Percentiles rank a stretch among this genome's conserved stretches.
Conservation (phyloP, 495 filamentous ascomycete genomes). For the Penicillium goetzii region DNA sequence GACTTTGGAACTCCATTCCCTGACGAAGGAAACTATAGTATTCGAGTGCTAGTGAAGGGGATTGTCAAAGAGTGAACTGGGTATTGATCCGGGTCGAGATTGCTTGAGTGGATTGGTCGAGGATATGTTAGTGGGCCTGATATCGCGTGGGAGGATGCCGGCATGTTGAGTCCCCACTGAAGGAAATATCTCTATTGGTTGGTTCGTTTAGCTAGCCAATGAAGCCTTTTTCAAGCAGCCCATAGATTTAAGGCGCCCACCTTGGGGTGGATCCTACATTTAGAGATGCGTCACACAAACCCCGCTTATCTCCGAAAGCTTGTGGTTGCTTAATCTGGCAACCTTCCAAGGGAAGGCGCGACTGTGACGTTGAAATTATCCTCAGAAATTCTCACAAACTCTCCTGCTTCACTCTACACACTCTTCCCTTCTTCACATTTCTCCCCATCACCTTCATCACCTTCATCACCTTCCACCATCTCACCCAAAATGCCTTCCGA, state of each 20-base stretch:
- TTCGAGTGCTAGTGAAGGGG: conserved; percentile 26
- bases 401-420: background rate
- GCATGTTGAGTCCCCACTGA: background rate
- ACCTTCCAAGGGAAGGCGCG: background rate
- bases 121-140: background rate
- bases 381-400: background rate
- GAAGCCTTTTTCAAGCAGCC: background rate
- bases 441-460: background rate
- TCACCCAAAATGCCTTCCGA: conserved; percentile 33
- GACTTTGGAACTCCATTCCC: conserved; percentile 32
- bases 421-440: background rate
- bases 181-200: background rate
- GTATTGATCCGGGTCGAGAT: no score
- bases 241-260: background rate
- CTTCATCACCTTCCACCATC: background rate
- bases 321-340: background rate
- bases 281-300: conserved; percentile 6
- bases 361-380: background rate
- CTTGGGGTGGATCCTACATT: background rate
- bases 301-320: conserved; percentile 15
- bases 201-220: background rate
- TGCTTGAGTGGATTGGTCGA: background rate
- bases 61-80: conserved; percentile 20
- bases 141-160: background rate
- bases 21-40: conserved; percentile 23